A percentile compares a stretch with the other conserved stretches of the same genome.
Conservation (phyloP, 495 filamentous ascomycete genomes). For the Podospora sp. region DNA sequence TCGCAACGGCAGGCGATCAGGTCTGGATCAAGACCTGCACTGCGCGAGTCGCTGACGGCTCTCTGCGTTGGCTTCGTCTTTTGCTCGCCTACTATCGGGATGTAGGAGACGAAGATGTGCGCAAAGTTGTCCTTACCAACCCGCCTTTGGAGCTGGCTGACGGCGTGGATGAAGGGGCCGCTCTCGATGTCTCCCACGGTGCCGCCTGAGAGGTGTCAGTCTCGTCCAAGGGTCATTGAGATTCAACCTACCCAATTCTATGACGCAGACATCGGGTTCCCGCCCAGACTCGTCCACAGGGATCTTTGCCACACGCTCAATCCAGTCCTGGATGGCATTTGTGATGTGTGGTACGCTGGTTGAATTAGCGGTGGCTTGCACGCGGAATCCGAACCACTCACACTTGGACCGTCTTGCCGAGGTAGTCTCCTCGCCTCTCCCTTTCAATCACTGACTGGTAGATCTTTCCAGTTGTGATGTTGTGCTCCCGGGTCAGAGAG, state of each 20-base stretch:
- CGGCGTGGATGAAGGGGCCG: constrained; percentile 84
- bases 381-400: background rate
- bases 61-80: constrained; percentile 98
- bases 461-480: constrained; percentile 96
- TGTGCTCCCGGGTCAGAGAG: constrained; percentile 51
- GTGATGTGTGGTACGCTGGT: constrained; percentile 78
- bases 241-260: constrained; percentile 50
- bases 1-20: constrained; percentile 93
- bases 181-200: constrained; percentile 80
- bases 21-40: constrained; percentile 83
- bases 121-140: constrained; percentile 80
- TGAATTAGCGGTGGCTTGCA: background rate
- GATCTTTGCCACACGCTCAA: constrained; percentile 80
- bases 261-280: constrained; percentile 92
- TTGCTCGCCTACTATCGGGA: constrained; percentile 76
- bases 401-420: constrained; percentile 91
- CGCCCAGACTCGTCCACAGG: constrained; percentile 83
- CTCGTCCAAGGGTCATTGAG: background rate
- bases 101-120: constrained; percentile 80
- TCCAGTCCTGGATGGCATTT: constrained; percentile 89
- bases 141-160: constrained; percentile 72
- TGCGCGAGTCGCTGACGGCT: constrained; percentile 79
- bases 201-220: constrained; percentile 27
- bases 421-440: constrained; percentile 80
- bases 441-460: constrained; percentile 69